Evolutionary conservation across 176 grass and related monocot species (phyloP).

Genomic region (Triticum timopheevii): DNA sequence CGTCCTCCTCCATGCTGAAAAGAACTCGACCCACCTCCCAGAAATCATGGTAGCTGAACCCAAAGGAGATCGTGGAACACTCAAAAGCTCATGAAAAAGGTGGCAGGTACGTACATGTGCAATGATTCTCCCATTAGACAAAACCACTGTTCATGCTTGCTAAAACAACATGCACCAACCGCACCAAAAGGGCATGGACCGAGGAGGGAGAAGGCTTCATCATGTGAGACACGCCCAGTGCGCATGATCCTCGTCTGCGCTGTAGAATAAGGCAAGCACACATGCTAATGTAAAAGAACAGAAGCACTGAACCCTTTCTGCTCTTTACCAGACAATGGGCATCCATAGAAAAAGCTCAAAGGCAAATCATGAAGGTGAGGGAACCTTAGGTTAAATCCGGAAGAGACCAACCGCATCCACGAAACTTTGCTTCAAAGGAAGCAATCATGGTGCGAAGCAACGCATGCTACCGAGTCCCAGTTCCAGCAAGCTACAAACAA

Average conservation of each 20-base stretch:
- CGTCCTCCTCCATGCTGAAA: neutral
- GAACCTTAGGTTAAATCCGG: constrained; percentile 1
- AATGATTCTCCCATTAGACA: constrained; percentile 38
- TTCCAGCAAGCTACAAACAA: constrained; percentile 34
- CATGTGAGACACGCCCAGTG: constrained; percentile 1
- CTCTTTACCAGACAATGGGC: neutral
- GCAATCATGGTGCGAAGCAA: constrained; percentile 17
- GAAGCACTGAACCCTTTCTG: neutral
- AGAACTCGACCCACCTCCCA: neutral
- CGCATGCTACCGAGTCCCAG: constrained; percentile 11
- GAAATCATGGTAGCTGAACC: neutral
- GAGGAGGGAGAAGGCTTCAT: constrained; percentile 4
- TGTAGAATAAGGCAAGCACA: constrained; percentile 11
- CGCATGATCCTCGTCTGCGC: constrained; percentile 6
- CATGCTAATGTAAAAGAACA: neutral
- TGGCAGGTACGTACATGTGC: constrained; percentile 31
- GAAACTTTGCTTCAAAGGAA: neutral
- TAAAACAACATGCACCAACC: neutral
- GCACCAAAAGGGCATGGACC: neutral
- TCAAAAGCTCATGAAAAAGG: neutral
- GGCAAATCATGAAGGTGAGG: neutral
- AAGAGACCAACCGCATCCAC: neutral
- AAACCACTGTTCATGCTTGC: neutral
- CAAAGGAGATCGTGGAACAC: neutral
- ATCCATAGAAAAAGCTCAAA: neutral